These are phyloP conservation scores for Verticillium alfalfae DNA, from an alignment of 2,329 filamentous ascomycete genomes.

Conservation along the genomic window DNA sequence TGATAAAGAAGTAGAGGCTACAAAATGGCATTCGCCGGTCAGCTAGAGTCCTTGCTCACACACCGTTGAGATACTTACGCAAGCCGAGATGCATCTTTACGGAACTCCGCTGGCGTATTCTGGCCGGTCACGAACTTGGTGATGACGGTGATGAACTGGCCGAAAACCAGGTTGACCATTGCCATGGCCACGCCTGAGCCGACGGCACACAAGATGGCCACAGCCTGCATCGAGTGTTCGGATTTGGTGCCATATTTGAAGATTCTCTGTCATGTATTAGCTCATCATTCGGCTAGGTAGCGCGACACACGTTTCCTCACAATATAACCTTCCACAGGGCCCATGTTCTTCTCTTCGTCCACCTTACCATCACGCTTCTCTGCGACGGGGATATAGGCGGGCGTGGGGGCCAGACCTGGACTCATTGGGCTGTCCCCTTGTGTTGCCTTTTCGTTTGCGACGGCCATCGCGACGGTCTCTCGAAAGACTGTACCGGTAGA, in stretches of 20 bases:
- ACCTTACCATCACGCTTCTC: too few species aligned
- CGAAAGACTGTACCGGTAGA: too few species aligned
- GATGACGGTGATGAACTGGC: constrained; percentile 10
- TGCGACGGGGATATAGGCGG: too few species aligned
- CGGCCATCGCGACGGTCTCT: too few species aligned
- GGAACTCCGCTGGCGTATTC: constrained; percentile 19
- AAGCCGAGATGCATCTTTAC: constrained; percentile 20
- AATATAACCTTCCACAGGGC: too few species aligned
- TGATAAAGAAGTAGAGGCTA: background rate
- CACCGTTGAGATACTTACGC: constrained; percentile 16
- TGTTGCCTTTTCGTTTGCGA: too few species aligned
- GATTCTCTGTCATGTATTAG: background rate
- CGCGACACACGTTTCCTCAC: too few species aligned
- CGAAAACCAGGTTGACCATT: constrained; percentile 10
- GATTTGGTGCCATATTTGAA: background rate
- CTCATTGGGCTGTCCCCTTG: too few species aligned
- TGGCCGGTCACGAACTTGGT: constrained; percentile 12
- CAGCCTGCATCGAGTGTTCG: background rate
- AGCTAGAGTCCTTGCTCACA: background rate
- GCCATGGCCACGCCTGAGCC: constrained; percentile 9
- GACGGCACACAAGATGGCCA: background rate
- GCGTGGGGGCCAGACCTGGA: too few species aligned
- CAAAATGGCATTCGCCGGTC: background rate
- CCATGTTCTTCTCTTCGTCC: too few species aligned
- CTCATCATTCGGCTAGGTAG: too few species aligned